These are phyloP conservation scores for Serendipita sp. DNA, from an alignment of 768 basidiomycete genomes.

Conservation along the genomic window DNA sequence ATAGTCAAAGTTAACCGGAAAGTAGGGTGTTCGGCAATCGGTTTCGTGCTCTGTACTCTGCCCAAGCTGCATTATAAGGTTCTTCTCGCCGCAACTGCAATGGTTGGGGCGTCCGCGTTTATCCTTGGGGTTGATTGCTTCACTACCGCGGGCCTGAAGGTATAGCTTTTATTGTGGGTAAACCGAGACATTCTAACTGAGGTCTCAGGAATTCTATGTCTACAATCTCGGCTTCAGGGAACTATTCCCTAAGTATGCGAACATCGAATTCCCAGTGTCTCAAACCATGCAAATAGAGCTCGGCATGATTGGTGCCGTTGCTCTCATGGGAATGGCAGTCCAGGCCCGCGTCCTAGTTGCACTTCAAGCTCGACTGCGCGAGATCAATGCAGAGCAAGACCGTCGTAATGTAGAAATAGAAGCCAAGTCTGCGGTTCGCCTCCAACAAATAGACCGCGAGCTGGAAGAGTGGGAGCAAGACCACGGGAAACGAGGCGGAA, in stretches of 20 bases:
- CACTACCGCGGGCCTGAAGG: slow-evolving; percentile 81
- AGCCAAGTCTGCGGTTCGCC: slow-evolving; percentile 49
- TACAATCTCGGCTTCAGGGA: slow-evolving; percentile 81
- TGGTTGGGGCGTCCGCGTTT: slow-evolving; percentile 80
- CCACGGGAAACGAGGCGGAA: slow-evolving; percentile 44
- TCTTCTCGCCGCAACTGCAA: slow-evolving; percentile 69
- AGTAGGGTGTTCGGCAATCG: slow-evolving; percentile 51
- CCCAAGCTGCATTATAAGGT: slow-evolving; percentile 78
- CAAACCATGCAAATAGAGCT: slow-evolving; percentile 90
- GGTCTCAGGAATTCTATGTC: slow-evolving; percentile 58
- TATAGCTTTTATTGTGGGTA: slow-evolving; percentile 27
- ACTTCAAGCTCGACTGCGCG: slow-evolving; percentile 59
- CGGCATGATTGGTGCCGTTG: slow-evolving; percentile 67
- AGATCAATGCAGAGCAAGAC: slow-evolving; percentile 60
- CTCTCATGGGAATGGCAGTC: slow-evolving; percentile 75
- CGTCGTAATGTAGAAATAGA: slow-evolving; percentile 63
- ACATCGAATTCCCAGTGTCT: slow-evolving; percentile 63
- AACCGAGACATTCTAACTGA: slow-evolving; percentile 8
- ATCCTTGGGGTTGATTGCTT: slow-evolving; percentile 90
- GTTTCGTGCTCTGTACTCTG: slow-evolving; percentile 71
- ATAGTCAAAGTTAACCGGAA: slow-evolving; percentile 7
- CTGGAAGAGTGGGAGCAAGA: slow-evolving; percentile 76
- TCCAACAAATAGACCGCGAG: slow-evolving; percentile 48
- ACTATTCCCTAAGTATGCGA: slow-evolving; percentile 62
- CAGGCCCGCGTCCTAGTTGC: slow-evolving; percentile 75